These are phyloP conservation scores for Albizia julibrissin DNA, from an alignment of 306 rosid genomes.

Conservation along the genomic window DNA sequence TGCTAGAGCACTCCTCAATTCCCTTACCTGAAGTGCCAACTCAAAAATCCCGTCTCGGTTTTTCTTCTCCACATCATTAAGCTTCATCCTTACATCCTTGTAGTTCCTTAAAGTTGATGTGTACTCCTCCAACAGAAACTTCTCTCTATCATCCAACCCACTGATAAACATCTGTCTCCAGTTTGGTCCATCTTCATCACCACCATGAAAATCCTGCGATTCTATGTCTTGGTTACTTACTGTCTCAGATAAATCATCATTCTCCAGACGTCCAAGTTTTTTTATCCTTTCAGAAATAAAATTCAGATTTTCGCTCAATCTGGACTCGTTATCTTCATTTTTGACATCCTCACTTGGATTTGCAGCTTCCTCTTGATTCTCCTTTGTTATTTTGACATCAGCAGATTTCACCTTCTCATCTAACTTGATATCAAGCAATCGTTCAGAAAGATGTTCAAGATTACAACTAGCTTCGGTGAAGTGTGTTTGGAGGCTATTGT, in stretches of 20 bases:
- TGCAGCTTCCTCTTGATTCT: conserved; percentile 35
- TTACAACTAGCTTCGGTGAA: conserved; percentile 57
- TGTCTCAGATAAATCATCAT: conserved; percentile 38
- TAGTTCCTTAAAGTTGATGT: conserved; percentile 69
- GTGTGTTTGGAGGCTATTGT: conserved; percentile 47
- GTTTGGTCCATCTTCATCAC: conserved; percentile 44
- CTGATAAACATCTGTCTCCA: conserved; percentile 57
- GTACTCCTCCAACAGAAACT: conserved; percentile 65
- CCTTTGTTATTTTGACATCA: conserved; percentile 35
- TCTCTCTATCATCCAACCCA: conserved; percentile 79
- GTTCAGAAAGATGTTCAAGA: conserved; percentile 62
- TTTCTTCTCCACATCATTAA: conserved; percentile 62
- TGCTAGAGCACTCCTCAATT: conserved; percentile 54
- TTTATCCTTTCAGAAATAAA: conserved; percentile 12
- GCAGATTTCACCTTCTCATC: conserved; percentile 46
- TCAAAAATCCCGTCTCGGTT: conserved; percentile 66
- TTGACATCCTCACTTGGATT: not conserved
- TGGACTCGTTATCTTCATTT: conserved; percentile 39
- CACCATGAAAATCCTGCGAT: conserved; percentile 32
- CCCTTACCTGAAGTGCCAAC: conserved; percentile 69
- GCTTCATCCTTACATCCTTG: conserved; percentile 64
- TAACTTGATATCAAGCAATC: conserved; percentile 47
- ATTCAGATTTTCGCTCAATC: conserved; percentile 10
- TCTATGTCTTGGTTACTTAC: conserved; percentile 34
- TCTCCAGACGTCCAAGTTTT: conserved; percentile 19